These are phyloP conservation scores for Gilbertella persicaria DNA, from an alignment of 371 early-diverging fungal genomes.

Conservation along the genomic window DNA sequence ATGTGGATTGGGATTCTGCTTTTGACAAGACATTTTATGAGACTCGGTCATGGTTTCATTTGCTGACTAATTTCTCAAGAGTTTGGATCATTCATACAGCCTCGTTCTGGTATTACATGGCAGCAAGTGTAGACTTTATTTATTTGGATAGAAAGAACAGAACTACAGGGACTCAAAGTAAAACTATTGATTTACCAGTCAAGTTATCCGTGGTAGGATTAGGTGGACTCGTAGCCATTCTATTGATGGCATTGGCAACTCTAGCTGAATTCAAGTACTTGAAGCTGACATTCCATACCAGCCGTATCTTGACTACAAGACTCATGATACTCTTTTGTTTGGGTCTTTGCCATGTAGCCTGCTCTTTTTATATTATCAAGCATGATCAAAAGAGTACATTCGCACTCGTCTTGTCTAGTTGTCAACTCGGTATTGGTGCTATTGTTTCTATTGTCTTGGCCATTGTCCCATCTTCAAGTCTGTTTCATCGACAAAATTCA, in stretches of 20 bases:
- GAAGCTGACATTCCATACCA: slow-evolving; percentile 50
- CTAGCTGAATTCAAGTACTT: slow-evolving; percentile 74
- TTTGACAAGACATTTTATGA: slow-evolving; percentile 87
- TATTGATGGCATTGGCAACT: slow-evolving; percentile 64
- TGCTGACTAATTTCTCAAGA: slow-evolving; percentile 82
- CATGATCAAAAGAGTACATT: slow-evolving; percentile 41
- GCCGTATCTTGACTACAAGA: slow-evolving; percentile 62
- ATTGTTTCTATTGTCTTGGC: slow-evolving; percentile 65
- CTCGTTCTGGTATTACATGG: slow-evolving; percentile 82
- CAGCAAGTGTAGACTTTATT: slow-evolving; percentile 71
- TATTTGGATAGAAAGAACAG: slow-evolving; percentile 34
- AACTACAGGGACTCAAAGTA: background rate
- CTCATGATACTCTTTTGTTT: slow-evolving; percentile 59
- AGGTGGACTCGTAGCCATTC: slow-evolving; percentile 74
- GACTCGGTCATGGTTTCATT: slow-evolving; percentile 79
- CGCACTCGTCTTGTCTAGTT: slow-evolving; percentile 58
- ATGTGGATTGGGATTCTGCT: slow-evolving; percentile 70
- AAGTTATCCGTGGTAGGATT: slow-evolving; percentile 67
- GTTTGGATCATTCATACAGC: slow-evolving; percentile 85
- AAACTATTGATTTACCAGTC: slow-evolving; percentile 40
- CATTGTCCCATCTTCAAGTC: slow-evolving; percentile 61
- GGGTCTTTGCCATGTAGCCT: slow-evolving; percentile 62
- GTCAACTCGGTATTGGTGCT: slow-evolving; percentile 69
- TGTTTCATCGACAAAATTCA: slow-evolving; percentile 52
- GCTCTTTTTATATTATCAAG: slow-evolving; percentile 60